Conservation (phyloP, 495 filamentous ascomycete species). For the Daldinia vernicosa region DNA sequence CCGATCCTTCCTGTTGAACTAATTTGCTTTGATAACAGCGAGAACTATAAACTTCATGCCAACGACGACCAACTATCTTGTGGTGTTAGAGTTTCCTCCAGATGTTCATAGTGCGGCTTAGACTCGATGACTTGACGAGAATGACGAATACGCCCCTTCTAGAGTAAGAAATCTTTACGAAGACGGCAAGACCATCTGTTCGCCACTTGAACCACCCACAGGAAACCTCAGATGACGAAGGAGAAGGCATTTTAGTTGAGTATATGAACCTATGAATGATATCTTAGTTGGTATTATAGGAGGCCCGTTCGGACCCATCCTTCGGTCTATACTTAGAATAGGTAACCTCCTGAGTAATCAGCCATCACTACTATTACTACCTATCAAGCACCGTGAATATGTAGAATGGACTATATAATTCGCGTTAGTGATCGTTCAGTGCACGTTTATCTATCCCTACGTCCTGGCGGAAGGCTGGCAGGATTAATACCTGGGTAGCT, state of each 20-base stretch:
- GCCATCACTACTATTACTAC: too few species aligned
- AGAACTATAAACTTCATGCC: neutral
- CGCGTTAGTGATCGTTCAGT: too few species aligned
- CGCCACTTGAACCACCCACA: neutral
- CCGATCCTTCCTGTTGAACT: neutral
- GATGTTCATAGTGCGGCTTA: neutral
- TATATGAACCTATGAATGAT: too few species aligned
- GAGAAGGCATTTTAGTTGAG: too few species aligned
- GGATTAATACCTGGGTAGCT: neutral
- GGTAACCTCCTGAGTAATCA: too few species aligned
- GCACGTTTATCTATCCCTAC: neutral
- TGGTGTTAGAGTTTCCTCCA: neutral
- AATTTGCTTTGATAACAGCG: neutral
- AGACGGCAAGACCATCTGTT: neutral
- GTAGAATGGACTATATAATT: too few species aligned
- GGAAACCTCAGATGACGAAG: neutral
- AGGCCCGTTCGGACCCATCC: too few species aligned
- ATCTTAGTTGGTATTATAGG: too few species aligned
- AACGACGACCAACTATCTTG: neutral
- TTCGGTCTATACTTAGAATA: too few species aligned
- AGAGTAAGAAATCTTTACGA: neutral
- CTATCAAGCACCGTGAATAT: too few species aligned
- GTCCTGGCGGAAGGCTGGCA: neutral
- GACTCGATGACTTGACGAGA: neutral
- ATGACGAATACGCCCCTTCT: neutral